A percentile compares a stretch with the other conserved stretches of the same genome.
Evolutionary conservation across 495 filamentous ascomycete genomes (phyloP).

Genomic region (Neurospora sp.): DNA sequence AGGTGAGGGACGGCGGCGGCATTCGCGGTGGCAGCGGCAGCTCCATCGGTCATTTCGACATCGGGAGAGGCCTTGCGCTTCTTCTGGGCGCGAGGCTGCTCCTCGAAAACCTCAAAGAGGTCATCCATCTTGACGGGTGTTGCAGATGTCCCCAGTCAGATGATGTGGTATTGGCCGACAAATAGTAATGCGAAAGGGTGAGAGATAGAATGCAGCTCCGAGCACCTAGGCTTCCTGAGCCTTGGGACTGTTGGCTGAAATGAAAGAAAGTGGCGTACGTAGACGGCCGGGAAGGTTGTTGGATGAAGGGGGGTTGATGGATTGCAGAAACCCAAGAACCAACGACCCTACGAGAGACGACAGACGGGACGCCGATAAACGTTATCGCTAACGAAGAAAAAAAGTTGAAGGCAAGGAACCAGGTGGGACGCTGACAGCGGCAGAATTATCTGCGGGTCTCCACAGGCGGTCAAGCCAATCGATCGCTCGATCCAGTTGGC

Average conservation of each 20-base stretch:
- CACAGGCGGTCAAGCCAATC: conserved; percentile 2
- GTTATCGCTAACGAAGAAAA: conserved; percentile 14
- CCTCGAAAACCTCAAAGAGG: conserved; percentile 77
- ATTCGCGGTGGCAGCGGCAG: conserved; percentile 3
- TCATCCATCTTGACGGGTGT: conserved; percentile 53
- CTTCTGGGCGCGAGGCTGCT: conserved; percentile 42
- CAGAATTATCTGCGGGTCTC: conserved; percentile 6
- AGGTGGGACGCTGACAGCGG: conserved; percentile 8
- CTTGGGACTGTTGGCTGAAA: neutral
- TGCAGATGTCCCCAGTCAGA: neutral
- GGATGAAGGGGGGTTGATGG: neutral
- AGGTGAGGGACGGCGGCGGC: neutral
- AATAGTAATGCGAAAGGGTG: neutral
- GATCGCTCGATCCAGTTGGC: neutral
- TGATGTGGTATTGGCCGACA: neutral
- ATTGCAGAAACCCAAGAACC: neutral
- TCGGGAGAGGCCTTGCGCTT: conserved; percentile 76
- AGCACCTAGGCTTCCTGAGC: neutral
- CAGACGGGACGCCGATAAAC: neutral
- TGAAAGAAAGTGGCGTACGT: neutral
- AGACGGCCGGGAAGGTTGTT: neutral
- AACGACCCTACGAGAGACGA: neutral
- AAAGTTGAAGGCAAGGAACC: conserved; percentile 10
- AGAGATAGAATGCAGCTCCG: neutral
- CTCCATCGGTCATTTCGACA: conserved; percentile 40